A percentile compares a stretch with the other conserved stretches of the same genome.
Evolutionary conservation across 805 yeast genomes (phyloP).

Genomic region (Monosporozyma aerobia): DNA sequence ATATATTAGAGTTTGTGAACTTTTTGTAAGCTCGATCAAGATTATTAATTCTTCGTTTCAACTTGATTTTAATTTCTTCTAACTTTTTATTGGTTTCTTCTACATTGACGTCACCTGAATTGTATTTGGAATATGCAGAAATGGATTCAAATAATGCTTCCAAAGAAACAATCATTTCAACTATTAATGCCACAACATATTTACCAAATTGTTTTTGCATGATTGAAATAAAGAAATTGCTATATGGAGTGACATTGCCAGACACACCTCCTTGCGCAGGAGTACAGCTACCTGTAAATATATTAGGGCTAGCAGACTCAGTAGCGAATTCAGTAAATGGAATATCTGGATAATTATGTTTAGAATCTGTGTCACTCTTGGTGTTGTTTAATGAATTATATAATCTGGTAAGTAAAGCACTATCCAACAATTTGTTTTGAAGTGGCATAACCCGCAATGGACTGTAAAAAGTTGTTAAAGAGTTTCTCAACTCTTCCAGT

Average conservation of each 20-base stretch:
- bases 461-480: slow-evolving; percentile 32
- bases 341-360: not conserved
- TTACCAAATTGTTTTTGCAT: slow-evolving; percentile 28
- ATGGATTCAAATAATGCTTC: slow-evolving; percentile 17
- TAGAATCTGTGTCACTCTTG: not conserved
- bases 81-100: slow-evolving; percentile 8
- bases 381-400: not conserved
- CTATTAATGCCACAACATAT: slow-evolving; percentile 23
- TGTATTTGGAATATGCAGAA: slow-evolving; percentile 2
- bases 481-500: slow-evolving; percentile 33
- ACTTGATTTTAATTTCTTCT: slow-evolving; percentile 3
- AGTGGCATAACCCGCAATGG: slow-evolving; percentile 36
- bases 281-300: slow-evolving; percentile 19
- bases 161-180: slow-evolving; percentile 27
- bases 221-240: slow-evolving; percentile 23
- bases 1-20: slow-evolving; percentile 31
- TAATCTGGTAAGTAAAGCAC: not conserved
- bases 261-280: slow-evolving; percentile 13
- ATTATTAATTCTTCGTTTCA: slow-evolving; percentile 26
- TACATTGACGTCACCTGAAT: slow-evolving; percentile 3
- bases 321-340: not conserved
- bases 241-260: slow-evolving; percentile 1
- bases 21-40: slow-evolving; percentile 30
- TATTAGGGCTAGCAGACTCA: not conserved
- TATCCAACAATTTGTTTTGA: slow-evolving; percentile 15